A percentile compares a stretch with the other conserved stretches of the same genome.
phyloP scores from a whole-genome alignment of 345 rosid genomes.

The Crucihimalaya himalaica region DNA sequence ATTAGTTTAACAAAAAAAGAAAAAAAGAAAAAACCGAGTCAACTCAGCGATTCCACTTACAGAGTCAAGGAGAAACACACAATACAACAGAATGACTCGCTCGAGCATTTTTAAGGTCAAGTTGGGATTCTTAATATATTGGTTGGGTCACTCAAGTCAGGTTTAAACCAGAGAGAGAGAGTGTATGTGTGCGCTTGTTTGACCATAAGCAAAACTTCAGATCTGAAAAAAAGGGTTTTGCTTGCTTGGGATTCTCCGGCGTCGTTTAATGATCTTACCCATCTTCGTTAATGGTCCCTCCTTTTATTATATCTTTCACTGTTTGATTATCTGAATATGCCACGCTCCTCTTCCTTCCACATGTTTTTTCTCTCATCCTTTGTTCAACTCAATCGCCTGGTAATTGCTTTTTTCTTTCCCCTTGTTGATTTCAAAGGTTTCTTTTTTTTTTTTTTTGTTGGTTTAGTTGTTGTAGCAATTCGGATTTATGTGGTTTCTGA shows the following conservation, averaged over 20 bases:
- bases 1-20: conserved; percentile 4
- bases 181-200: not conserved
- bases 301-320: conserved; percentile 11
- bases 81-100: conserved; percentile 23
- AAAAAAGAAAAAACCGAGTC: conserved; percentile 11
- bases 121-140: conserved; percentile 1
- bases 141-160: conserved; percentile 22
- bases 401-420: conserved; percentile 30
- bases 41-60: conserved; percentile 29
- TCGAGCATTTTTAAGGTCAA: conserved; percentile 21
- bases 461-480: not conserved
- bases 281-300: conserved; percentile 8
- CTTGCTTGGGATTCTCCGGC: conserved; percentile 37
- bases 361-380: conserved; percentile 56
- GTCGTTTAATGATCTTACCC: conserved; percentile 49
- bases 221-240: conserved; percentile 24
- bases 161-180: not conserved
- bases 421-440: not conserved
- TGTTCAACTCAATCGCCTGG: conserved; percentile 55
- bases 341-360: conserved; percentile 55
- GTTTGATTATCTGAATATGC: conserved; percentile 43
- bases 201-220: conserved; percentile 27
- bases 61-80: conserved; percentile 16
- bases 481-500: too few relatives aligned
- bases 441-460: too few relatives aligned